Conservation (phyloP, 208 protist species). For the Acanthamoeba lenticulata region DNA sequence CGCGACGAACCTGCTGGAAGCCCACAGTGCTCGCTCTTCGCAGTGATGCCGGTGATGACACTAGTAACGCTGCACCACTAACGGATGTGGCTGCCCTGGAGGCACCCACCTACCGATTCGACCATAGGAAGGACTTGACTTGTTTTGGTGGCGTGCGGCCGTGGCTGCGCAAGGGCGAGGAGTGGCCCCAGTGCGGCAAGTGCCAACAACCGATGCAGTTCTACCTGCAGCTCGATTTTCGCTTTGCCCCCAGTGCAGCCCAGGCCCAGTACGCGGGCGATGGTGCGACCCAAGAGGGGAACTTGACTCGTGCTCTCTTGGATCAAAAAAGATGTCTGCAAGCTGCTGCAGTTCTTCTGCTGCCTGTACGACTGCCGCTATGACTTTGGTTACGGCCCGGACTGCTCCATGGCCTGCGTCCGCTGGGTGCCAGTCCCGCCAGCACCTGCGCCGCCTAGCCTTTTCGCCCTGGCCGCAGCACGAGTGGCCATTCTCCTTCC, state of each 20-base stretch:
- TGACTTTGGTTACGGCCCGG: too few species aligned
- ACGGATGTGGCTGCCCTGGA: too few species aligned
- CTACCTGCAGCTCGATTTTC: background rate
- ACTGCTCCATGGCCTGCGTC: background rate
- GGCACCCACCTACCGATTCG: background rate
- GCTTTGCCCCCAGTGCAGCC: too few species aligned
- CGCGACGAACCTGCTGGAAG: too few species aligned
- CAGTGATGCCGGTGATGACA: too few species aligned
- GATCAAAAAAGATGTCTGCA: background rate
- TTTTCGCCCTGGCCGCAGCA: too few species aligned
- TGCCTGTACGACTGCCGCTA: background rate
- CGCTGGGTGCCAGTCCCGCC: too few species aligned
- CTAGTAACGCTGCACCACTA: too few species aligned
- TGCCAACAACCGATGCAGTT: background rate
- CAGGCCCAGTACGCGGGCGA: background rate
- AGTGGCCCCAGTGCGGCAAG: background rate
- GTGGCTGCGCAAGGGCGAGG: background rate
- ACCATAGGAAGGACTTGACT: background rate
- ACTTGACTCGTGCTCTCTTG: too few species aligned
- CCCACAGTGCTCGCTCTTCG: too few species aligned
- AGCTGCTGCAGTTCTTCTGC: background rate
- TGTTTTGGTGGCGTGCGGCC: background rate
- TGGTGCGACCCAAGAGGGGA: background rate
- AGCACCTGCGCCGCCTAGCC: too few species aligned
- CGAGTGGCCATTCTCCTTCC: too few species aligned